phyloP scores from a whole-genome alignment of 495 filamentous ascomycete genomes.

The Viridothelium virens region DNA sequence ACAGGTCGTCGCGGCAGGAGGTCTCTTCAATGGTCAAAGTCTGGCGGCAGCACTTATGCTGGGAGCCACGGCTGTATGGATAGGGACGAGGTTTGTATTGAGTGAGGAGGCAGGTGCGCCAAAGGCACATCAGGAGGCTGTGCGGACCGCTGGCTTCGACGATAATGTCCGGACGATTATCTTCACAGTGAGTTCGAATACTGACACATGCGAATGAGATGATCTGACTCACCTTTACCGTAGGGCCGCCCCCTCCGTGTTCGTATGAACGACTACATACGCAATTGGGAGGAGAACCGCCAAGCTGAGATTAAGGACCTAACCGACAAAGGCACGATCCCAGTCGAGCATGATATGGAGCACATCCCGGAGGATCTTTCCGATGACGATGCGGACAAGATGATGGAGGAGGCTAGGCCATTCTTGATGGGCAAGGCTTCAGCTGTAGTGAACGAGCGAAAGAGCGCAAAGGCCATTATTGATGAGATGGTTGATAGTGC shows the following conservation, averaged over 20 bases:
- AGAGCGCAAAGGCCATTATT: conserved; percentile 83
- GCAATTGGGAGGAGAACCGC: conserved; percentile 93
- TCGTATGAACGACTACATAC: conserved; percentile 83
- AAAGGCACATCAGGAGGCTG: conserved; percentile 92
- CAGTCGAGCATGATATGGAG: conserved; percentile 53
- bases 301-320: conserved; percentile 82
- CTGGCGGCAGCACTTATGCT: conserved; percentile 88
- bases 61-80: conserved; percentile 87
- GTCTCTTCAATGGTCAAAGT: conserved; percentile 86
- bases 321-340: conserved; percentile 78
- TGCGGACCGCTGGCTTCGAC: conserved; percentile 82
- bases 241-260: conserved; percentile 77
- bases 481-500: conserved; percentile 91
- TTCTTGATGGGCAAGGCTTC: conserved; percentile 96
- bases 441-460: conserved; percentile 87
- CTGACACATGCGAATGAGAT: conserved; percentile 35
- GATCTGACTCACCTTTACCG: conserved; percentile 36
- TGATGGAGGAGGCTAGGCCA: conserved; percentile 83
- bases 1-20: conserved; percentile 87
- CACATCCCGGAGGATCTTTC: conserved; percentile 57
- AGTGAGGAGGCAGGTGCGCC: conserved; percentile 89
- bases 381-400: conserved; percentile 46
- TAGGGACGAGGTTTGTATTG: conserved; percentile 92
- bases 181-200: conserved; percentile 55
- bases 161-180: conserved; percentile 75